Evolutionary conservation across 495 filamentous ascomycete species (phyloP).

Genomic region (Corynascus novoguineensis): DNA sequence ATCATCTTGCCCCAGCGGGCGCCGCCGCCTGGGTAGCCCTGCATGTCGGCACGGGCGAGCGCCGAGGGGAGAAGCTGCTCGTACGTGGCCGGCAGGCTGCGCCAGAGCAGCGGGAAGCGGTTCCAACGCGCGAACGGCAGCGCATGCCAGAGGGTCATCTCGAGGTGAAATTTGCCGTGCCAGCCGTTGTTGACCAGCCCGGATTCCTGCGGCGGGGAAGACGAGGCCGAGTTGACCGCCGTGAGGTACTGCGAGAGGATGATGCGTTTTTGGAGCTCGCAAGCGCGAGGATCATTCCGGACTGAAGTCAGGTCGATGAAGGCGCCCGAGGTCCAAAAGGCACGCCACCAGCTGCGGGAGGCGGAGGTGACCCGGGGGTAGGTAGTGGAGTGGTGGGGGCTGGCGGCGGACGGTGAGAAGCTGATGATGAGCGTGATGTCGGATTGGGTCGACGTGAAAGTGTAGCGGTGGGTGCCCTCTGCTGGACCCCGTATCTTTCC

Average conservation of each 20-base stretch:
- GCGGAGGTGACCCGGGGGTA: constrained; percentile 1
- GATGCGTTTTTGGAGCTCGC: constrained; percentile 46
- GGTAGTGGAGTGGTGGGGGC: not conserved
- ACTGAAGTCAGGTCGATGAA: constrained; percentile 42
- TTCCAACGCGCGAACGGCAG: constrained; percentile 51
- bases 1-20: constrained; percentile 57
- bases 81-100: constrained; percentile 45
- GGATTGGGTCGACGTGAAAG: constrained; percentile 27
- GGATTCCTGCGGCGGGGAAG: constrained; percentile 37
- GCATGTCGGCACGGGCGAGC: constrained; percentile 38
- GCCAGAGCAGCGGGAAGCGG: constrained; percentile 41
- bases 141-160: constrained; percentile 53
- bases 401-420: constrained; percentile 26
- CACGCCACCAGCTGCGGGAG: constrained; percentile 34
- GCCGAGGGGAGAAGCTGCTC: constrained; percentile 43
- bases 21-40: constrained; percentile 49
- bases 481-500: constrained; percentile 33
- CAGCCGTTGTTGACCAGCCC: constrained; percentile 52
- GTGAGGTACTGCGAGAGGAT: constrained; percentile 47
- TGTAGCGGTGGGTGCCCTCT: constrained; percentile 41
- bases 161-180: constrained; percentile 50
- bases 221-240: constrained; percentile 42
- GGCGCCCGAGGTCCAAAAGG: constrained; percentile 42
- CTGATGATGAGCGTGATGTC: constrained; percentile 28
- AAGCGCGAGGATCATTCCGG: constrained; percentile 33